A percentile compares a stretch with the other conserved stretches of the same genome.
Evolutionary conservation across 2,329 filamentous ascomycete genomes (phyloP).

Genomic region (Hymenotorrendiella dingleyae): DNA sequence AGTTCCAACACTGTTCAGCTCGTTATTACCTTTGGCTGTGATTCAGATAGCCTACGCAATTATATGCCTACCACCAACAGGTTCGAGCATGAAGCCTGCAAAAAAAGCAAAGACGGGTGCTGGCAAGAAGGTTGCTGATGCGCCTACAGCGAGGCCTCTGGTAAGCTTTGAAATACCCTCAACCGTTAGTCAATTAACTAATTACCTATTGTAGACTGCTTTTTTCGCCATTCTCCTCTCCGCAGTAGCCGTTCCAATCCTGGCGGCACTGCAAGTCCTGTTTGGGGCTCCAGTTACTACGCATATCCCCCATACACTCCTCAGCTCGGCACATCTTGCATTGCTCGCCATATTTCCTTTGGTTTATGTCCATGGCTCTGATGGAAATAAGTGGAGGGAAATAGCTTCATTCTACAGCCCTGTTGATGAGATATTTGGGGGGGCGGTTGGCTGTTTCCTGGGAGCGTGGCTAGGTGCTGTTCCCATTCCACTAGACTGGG

Average conservation of each 20-base stretch:
- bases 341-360: constrained; percentile 73
- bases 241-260: constrained; percentile 43
- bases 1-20: constrained; percentile 52
- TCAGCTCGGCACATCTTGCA: constrained; percentile 76
- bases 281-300: constrained; percentile 89
- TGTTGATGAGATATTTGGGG: constrained; percentile 80
- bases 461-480: constrained; percentile 93
- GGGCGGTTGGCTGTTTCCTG: constrained; percentile 66
- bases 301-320: constrained; percentile 69
- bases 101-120: constrained; percentile 49
- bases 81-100: constrained; percentile 34
- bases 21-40: constrained; percentile 55
- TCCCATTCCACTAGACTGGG: constrained; percentile 95
- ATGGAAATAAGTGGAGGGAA: constrained; percentile 62
- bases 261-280: constrained; percentile 60
- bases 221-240: constrained; percentile 61
- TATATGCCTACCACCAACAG: constrained; percentile 59
- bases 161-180: too few species aligned
- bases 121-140: constrained; percentile 43
- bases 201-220: constrained; percentile 54
- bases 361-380: constrained; percentile 80
- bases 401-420: constrained; percentile 63
- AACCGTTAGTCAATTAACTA: too few species aligned
- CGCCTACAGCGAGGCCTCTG: constrained; percentile 7
- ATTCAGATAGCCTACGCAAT: constrained; percentile 61